Percentiles rank a stretch among this genome's conserved stretches.
Conservation (phyloP, 1,139 yeast species). For the Torulaspora globosa region DNA sequence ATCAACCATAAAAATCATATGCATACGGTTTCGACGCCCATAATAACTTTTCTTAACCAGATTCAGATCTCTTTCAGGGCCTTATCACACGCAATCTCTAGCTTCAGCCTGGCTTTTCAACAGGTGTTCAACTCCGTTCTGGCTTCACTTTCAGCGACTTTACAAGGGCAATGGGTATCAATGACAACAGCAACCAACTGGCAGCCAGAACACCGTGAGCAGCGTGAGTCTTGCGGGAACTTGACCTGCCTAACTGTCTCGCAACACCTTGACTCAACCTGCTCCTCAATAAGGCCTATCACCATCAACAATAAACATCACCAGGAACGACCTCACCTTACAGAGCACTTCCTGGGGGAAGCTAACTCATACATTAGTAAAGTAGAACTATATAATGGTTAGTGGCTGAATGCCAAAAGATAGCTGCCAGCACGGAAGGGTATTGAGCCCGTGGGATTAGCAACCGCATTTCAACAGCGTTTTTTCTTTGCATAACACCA, state of each 20-base stretch:
- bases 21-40: not conserved
- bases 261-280: not conserved
- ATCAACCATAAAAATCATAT: not conserved
- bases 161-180: not conserved
- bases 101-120: not conserved
- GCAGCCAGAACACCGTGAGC: not conserved
- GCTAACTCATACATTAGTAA: not conserved
- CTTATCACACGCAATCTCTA: not conserved
- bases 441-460: not conserved
- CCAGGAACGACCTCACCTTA: not conserved
- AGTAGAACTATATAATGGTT: not conserved
- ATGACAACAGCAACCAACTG: not conserved
- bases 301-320: not conserved
- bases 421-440: not conserved
- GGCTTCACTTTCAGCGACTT: not conserved
- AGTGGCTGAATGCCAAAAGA: not conserved
- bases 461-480: not conserved
- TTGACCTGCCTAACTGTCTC: not conserved
- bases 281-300: not conserved
- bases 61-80: not conserved
- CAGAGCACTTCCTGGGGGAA: slow-evolving; percentile 1
- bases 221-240: not conserved
- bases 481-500: slow-evolving; percentile 3
- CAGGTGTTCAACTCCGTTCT: not conserved
- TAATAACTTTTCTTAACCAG: not conserved